phyloP scores from a whole-genome alignment of 2,329 filamentous ascomycete species.

The Fusarium coffeatum region DNA sequence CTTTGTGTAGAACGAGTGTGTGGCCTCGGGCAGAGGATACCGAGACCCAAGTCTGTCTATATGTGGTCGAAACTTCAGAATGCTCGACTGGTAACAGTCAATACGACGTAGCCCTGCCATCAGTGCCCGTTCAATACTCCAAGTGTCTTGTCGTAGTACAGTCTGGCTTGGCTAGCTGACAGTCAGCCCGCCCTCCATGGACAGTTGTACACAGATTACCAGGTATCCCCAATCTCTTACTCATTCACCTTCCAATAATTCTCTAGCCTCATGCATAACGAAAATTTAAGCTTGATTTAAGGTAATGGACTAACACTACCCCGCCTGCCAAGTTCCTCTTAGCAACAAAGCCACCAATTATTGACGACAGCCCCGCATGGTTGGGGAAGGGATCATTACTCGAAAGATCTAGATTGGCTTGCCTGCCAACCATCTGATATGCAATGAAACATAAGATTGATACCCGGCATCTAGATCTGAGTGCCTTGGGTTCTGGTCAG shows the following conservation, averaged over 20 bases:
- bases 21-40: too few relatives aligned
- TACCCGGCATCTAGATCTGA: background rate
- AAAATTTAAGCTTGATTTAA: slow-evolving; percentile 20
- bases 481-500: background rate
- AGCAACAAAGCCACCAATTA: background rate
- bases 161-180: background rate
- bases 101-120: background rate
- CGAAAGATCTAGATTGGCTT: background rate
- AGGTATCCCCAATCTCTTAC: background rate
- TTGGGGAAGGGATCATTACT: background rate
- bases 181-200: background rate
- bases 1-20: too few relatives aligned
- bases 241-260: slow-evolving; percentile 4
- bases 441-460: background rate
- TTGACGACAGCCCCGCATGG: background rate
- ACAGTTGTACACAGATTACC: background rate
- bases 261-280: background rate
- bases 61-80: too few relatives aligned
- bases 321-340: slow-evolving; percentile 16
- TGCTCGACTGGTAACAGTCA: background rate
- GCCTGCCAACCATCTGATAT: background rate
- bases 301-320: slow-evolving; percentile 3
- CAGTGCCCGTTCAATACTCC: background rate
- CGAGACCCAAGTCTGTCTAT: too few relatives aligned
- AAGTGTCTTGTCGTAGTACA: background rate